Evolutionary conservation across 108 stramenopile genomes (phyloP).

Genomic region (Pseudonitzschia pungens): DNA sequence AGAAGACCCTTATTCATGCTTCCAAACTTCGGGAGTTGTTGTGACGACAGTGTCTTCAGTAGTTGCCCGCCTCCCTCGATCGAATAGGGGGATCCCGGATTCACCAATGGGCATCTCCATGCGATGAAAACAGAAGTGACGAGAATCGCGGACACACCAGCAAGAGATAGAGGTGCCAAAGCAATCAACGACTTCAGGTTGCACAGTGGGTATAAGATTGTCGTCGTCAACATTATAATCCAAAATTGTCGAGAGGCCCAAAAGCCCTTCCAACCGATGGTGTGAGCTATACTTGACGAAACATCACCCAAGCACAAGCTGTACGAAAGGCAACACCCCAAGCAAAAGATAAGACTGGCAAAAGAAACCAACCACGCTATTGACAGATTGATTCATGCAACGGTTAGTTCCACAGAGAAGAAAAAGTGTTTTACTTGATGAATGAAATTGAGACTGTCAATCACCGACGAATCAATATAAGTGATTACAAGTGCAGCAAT

Average conservation of each 20-base stretch:
- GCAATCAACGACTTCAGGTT: constrained; percentile 61
- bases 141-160: constrained; percentile 65
- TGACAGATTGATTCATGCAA: background rate
- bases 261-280: constrained; percentile 34
- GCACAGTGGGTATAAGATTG: constrained; percentile 67
- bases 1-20: constrained; percentile 38
- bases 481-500: background rate
- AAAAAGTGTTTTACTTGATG: too few relatives aligned
- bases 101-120: constrained; percentile 43
- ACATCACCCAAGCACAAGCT: constrained; percentile 85
- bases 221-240: constrained; percentile 53
- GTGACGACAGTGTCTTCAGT: constrained; percentile 36
- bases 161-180: constrained; percentile 66
- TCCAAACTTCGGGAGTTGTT: constrained; percentile 54
- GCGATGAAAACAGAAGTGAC: constrained; percentile 69
- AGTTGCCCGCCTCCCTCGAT: constrained; percentile 19
- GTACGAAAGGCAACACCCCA: constrained; percentile 79
- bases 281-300: constrained; percentile 42
- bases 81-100: constrained; percentile 55
- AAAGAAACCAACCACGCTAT: constrained; percentile 71
- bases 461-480: too few relatives aligned
- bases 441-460: too few relatives aligned
- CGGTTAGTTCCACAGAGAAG: too few relatives aligned
- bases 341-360: constrained; percentile 68
- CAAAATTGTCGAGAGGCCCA: constrained; percentile 43